These are phyloP conservation scores for Mucor ambiguus DNA, from an alignment of 371 early-diverging fungal genomes.

Conservation along the genomic window DNA sequence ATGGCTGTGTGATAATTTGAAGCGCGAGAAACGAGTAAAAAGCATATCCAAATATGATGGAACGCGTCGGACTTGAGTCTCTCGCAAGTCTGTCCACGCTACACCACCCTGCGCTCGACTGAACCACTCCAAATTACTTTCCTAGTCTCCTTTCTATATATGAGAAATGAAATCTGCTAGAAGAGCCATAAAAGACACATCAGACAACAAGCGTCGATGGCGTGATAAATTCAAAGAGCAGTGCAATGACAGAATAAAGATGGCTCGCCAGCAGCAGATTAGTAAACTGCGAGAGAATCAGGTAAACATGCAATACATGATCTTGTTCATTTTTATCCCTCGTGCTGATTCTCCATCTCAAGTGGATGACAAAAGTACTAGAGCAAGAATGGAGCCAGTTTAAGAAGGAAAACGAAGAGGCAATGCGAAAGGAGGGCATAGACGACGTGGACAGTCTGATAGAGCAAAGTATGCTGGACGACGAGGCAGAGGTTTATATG, in stretches of 20 bases:
- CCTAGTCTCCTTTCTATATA: not conserved
- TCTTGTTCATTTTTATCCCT: too few species aligned
- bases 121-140: not conserved
- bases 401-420: conserved; percentile 15
- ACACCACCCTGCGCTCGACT: too few species aligned
- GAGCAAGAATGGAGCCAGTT: conserved; percentile 17
- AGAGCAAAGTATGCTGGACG: conserved; percentile 14
- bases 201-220: conserved; percentile 20
- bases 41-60: not conserved
- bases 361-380: conserved; percentile 19
- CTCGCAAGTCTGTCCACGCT: not conserved
- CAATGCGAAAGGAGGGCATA: conserved; percentile 23
- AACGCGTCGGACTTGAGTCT: not conserved
- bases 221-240: conserved; percentile 20
- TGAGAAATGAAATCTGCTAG: conserved; percentile 2
- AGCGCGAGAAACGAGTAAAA: not conserved
- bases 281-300: conserved; percentile 18
- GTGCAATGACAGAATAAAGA: conserved; percentile 10
- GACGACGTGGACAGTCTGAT: conserved; percentile 18
- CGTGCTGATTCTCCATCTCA: not conserved
- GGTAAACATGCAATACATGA: too few species aligned
- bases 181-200: conserved; percentile 9
- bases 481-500: not conserved
- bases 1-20: not conserved
- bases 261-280: conserved; percentile 14